Evolutionary conservation across 139 green algal genomes (phyloP).

Genomic region (Gonium pectorale): DNA sequence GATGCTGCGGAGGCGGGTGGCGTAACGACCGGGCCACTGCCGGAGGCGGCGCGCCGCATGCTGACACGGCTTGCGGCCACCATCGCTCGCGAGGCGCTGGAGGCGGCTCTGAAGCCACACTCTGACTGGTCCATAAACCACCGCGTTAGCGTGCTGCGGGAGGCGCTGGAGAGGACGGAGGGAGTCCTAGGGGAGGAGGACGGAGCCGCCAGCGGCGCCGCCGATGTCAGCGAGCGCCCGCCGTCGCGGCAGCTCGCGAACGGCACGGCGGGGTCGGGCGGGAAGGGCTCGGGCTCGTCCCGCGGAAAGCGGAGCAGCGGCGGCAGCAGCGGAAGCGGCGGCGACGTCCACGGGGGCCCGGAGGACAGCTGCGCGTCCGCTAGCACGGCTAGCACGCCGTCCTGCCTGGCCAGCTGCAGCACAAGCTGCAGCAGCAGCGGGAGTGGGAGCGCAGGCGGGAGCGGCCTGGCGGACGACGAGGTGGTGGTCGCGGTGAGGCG

Average conservation of each 20-base stretch:
- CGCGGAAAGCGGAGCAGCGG: conserved; percentile 8
- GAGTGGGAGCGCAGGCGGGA: conserved; percentile 13
- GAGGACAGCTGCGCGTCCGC: neutral
- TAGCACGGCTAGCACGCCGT: neutral
- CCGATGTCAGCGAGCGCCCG: too few species aligned
- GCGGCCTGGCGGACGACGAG: neutral
- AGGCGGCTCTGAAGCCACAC: conserved; percentile 63
- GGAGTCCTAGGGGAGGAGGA: too few species aligned
- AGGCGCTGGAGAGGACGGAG: conserved; percentile 71
- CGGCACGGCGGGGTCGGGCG: too few species aligned
- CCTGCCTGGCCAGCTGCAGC: neutral
- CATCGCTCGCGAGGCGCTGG: conserved; percentile 57
- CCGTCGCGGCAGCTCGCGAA: too few species aligned
- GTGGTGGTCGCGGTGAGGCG: conserved; percentile 1
- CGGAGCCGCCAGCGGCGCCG: too few species aligned
- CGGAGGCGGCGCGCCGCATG: neutral
- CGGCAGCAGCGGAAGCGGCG: neutral
- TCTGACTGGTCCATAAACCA: conserved; percentile 50
- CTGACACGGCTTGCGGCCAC: conserved; percentile 52
- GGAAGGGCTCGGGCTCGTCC: too few species aligned
- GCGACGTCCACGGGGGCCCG: too few species aligned
- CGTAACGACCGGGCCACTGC: conserved; percentile 33
- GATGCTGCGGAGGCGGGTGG: conserved; percentile 67
- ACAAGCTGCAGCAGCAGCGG: conserved; percentile 10
- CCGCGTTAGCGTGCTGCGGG: conserved; percentile 49